These are phyloP conservation scores for Leccinum aurantiacum DNA, from an alignment of 768 basidiomycete species.

Conservation along the genomic window DNA sequence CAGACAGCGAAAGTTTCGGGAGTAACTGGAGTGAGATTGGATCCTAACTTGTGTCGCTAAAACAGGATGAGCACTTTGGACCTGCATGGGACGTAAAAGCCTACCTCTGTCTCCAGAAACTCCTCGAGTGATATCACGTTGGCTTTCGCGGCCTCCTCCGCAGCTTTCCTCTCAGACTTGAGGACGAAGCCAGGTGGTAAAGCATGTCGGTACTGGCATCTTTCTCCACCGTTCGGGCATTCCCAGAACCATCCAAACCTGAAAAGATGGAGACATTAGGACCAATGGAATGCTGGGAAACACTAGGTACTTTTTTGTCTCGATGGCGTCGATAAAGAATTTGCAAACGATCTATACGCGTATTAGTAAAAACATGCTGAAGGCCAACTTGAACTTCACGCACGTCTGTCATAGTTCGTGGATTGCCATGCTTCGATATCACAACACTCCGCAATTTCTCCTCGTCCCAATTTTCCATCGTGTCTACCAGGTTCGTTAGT, in stretches of 20 bases:
- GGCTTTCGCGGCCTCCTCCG: conserved; percentile 87
- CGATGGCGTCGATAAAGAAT: conserved; percentile 94
- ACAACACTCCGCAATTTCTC: conserved; percentile 91
- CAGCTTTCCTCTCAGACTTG: conserved; percentile 89
- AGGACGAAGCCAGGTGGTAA: conserved; percentile 95
- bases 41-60: conserved; percentile 91
- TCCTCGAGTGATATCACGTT: conserved; percentile 91
- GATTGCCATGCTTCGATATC: conserved; percentile 83
- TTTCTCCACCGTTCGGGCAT: conserved; percentile 78
- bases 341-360: conserved; percentile 89
- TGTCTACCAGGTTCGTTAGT: conserved; percentile 52
- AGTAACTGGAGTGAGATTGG: conserved; percentile 91
- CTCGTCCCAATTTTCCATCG: conserved; percentile 98
- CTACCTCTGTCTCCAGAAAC: conserved; percentile 94
- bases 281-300: neutral
- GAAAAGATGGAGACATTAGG: neutral
- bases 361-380: conserved; percentile 9
- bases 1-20: conserved; percentile 87
- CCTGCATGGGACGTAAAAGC: conserved; percentile 14
- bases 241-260: conserved; percentile 97
- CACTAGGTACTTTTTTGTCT: conserved; percentile 66
- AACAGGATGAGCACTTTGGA: conserved; percentile 3
- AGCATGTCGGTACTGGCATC: conserved; percentile 93
- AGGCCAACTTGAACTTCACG: conserved; percentile 18
- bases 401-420: conserved; percentile 89